Evolutionary conservation across 2,329 filamentous ascomycete genomes (phyloP), one percentile per base, ranked within the genome.

Genomic region (Orbilia blumenaviensis): DNA sequence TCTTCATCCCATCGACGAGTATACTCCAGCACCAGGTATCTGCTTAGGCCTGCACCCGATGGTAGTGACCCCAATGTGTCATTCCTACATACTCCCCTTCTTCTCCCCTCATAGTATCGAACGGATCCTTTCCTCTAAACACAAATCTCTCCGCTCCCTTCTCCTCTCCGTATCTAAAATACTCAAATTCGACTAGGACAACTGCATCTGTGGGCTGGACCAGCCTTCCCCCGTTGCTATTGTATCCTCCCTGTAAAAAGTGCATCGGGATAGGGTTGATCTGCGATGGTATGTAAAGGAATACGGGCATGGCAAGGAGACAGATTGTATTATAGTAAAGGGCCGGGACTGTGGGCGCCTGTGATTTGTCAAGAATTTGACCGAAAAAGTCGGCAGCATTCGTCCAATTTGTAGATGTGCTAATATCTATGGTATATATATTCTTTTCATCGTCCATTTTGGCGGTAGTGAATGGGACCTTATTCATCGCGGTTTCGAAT

Each of bases 101-200:
- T n/a, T 52, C 29, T 5, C 41, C 61, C 9, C 27, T 23, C 18
- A 42, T 38, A 1, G 46, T 44, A 23, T 52, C 61, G 29, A 38
- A 64, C 32, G 61, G 61, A 9, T 54, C 46, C 3, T 42, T 52
- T 2, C 44, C 62, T 27, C 62, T 29, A 44, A 66, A 66, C 12
- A 54, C 23, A 23, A 66, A 56, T 23, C 46, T 44, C 16, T 66
- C 29, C 21, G 14, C 9, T 4, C 44, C 46, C n/a, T 42, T 42
- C 29, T 36, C 46, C 6, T 54, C 16, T 10, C 44, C 44, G 21
- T 54, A 54, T 14, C 36, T 38, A 8, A 42, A 27, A 34, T 66
- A 66, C 25, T 41, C 34, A n/a, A 66, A 66, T 9, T 66, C 21
- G 23, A 66, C 48, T 6, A 66, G 14, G 0, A 66, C 48, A 8